These are phyloP conservation scores for sunflower (Helianthus annuus) DNA, from an alignment of 129 eudicot species.

Conservation along the genomic window HanXRQr2.0-SUNRISE NC_035435.2:51334892-51335391, in stretches of 20 bases:
- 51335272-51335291: slow-evolving; percentile 26
- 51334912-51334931: no score
- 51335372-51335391: neutral
- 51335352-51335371: slow-evolving; percentile 32
- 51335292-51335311: slow-evolving; percentile 9
- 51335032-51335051: no score
- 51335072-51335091: neutral
- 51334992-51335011: no score
- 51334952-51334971: no score
- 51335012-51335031: no score
- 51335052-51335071: no score
- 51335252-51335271: slow-evolving; percentile 13
- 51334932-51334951: no score
- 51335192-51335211: slow-evolving; percentile 37
- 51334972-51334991: no score
- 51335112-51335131: neutral
- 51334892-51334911: no score
- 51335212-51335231: slow-evolving; percentile 18
- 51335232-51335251: slow-evolving; percentile 10
- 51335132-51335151: neutral
- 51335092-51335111: neutral
- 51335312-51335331: slow-evolving; percentile 15
- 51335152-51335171: neutral
- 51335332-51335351: slow-evolving; percentile 7
- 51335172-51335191: slow-evolving; percentile 22